Conservation (phyloP, 495 filamentous ascomycete genomes). For the Pseudoneurospora amorphoporcata region DNA sequence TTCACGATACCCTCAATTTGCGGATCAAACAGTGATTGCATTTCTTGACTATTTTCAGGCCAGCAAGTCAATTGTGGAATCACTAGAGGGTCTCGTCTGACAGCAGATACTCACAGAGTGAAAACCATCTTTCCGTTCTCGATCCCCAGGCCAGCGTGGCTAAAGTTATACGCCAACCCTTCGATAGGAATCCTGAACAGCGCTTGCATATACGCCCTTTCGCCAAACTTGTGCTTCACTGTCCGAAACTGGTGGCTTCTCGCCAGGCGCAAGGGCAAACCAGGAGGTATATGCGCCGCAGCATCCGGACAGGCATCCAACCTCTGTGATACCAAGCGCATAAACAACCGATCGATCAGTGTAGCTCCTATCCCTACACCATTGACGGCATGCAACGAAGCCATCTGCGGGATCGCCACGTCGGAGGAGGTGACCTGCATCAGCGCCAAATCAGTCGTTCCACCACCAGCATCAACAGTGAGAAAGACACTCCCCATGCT, state of each 20-base stretch:
- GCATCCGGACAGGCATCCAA: conserved; percentile 17
- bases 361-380: conserved; percentile 30
- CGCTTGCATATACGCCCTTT: conserved; percentile 25
- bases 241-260: conserved; percentile 24
- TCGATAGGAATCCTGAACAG: conserved; percentile 21
- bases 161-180: conserved; percentile 29
- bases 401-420: conserved; percentile 19
- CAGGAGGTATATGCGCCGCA: conserved; percentile 15
- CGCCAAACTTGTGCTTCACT: conserved; percentile 32
- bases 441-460: conserved; percentile 29
- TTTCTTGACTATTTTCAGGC: conserved; percentile 27
- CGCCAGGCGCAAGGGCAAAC: conserved; percentile 17
- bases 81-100: not conserved
- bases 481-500: conserved; percentile 22
- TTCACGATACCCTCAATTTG: conserved; percentile 44
- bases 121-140: conserved; percentile 29
- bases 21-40: conserved; percentile 44
- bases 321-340: conserved; percentile 18
- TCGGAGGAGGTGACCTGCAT: conserved; percentile 23
- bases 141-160: conserved; percentile 25
- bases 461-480: conserved; percentile 28
- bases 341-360: conserved; percentile 27
- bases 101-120: conserved; percentile 7
- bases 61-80: not conserved
- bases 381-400: conserved; percentile 25